phyloP scores from a whole-genome alignment of 257 asterid genomes.

The Capsicum chinense region DNA sequence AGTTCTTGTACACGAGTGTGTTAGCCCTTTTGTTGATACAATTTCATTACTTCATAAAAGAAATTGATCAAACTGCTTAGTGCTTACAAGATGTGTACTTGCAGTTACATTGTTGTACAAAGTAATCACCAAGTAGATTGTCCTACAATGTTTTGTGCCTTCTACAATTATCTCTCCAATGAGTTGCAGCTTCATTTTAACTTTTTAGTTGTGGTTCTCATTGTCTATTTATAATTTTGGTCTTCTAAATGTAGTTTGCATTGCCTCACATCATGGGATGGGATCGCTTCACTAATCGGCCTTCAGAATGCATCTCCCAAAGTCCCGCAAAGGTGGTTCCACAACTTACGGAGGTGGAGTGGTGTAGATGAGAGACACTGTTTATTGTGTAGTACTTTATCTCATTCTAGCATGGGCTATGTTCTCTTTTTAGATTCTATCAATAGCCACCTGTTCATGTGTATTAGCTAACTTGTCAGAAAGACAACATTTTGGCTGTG shows the following conservation, averaged over 20 bases:
- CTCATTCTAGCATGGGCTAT: not conserved
- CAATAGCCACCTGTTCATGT: not conserved
- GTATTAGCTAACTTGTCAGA: not conserved
- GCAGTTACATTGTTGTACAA: not conserved
- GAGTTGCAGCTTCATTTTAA: not conserved
- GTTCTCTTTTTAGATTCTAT: not conserved
- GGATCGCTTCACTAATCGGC: conserved; percentile 57
- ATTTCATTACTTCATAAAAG: not conserved
- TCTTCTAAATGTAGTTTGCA: conserved; percentile 68
- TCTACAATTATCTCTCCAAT: not conserved
- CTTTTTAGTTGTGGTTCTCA: not conserved
- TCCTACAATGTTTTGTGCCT: not conserved
- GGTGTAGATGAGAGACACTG: conserved; percentile 63
- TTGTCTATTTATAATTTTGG: not conserved
- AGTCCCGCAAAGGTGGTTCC: conserved; percentile 44
- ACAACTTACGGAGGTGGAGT: conserved; percentile 58
- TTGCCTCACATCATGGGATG: conserved; percentile 96
- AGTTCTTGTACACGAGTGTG: not conserved
- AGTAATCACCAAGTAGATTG: not conserved
- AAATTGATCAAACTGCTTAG: not conserved
- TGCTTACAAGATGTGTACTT: conserved; percentile 3
- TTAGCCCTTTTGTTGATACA: not conserved
- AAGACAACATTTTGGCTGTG: conserved; percentile 14
- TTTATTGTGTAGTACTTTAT: not conserved
- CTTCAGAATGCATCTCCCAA: conserved; percentile 37